These are phyloP conservation scores for Trichoderma sp. DNA, from an alignment of 2,329 filamentous ascomycete species.

Conservation along the genomic window DNA sequence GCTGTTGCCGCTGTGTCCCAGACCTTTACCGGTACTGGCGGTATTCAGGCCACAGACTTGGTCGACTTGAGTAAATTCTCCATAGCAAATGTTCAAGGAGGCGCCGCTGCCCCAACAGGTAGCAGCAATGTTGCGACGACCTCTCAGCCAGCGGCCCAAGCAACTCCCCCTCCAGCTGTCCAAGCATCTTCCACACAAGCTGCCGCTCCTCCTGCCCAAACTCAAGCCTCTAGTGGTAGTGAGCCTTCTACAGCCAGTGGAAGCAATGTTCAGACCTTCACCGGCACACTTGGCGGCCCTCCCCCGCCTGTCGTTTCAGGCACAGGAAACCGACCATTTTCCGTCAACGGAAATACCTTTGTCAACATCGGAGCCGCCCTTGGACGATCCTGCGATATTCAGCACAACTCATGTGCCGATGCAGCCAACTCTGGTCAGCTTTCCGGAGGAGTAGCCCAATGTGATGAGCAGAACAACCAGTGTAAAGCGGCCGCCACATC, in stretches of 20 bases:
- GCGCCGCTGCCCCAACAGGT: neutral
- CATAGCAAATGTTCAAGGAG: neutral
- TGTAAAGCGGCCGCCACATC: neutral
- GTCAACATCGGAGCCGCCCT: slow-evolving; percentile 52
- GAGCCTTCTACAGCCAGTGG: neutral
- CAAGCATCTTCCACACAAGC: neutral
- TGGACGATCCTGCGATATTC: slow-evolving; percentile 60
- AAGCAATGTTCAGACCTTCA: neutral
- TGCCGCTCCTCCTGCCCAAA: neutral
- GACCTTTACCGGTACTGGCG: neutral
- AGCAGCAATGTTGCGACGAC: neutral
- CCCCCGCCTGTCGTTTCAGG: neutral
- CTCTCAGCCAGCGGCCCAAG: neutral
- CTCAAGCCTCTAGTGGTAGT: neutral
- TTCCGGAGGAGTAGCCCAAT: slow-evolving; percentile 35
- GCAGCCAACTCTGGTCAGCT: slow-evolving; percentile 51
- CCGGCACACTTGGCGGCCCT: neutral
- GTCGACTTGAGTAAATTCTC: neutral
- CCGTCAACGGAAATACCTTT: slow-evolving; percentile 56
- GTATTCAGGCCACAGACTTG: neutral
- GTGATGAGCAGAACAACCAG: neutral
- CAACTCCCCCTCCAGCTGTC: neutral
- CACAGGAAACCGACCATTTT: slow-evolving; percentile 47
- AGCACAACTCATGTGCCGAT: slow-evolving; percentile 60
- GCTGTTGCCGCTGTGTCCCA: neutral